Percentiles rank a stretch among this genome's conserved stretches.
Conservation (phyloP, 1,284 basidiomycete species). For the Leccinum insigne region DNA sequence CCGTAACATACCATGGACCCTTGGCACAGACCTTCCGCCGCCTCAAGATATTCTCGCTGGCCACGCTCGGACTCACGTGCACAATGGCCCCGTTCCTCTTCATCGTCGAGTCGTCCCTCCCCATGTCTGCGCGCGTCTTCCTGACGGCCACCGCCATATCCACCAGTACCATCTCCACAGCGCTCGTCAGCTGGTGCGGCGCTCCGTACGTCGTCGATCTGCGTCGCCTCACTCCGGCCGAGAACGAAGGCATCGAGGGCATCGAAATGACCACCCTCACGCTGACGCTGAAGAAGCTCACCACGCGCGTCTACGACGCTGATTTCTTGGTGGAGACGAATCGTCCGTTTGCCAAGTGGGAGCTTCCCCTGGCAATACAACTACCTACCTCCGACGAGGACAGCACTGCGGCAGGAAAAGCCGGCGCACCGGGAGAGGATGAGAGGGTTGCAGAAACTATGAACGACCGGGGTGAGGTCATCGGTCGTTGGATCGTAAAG, state of each 20-base stretch:
- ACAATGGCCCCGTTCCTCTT: constrained; percentile 80
- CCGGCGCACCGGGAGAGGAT: constrained; percentile 49
- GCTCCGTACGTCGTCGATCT: constrained; percentile 54
- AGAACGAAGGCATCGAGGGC: constrained; percentile 46
- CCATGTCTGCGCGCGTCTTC: constrained; percentile 65
- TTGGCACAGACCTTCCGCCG: constrained; percentile 70
- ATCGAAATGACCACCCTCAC: constrained; percentile 74
- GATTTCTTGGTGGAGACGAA: constrained; percentile 68
- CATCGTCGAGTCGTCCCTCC: constrained; percentile 75
- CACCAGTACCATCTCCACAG: constrained; percentile 72
- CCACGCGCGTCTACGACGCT: constrained; percentile 73
- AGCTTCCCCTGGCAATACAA: constrained; percentile 59
- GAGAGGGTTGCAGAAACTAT: constrained; percentile 79
- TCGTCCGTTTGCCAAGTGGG: constrained; percentile 82
- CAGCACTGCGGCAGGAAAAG: constrained; percentile 31
- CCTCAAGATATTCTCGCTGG: constrained; percentile 83
- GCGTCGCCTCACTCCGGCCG: constrained; percentile 40
- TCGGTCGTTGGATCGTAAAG: constrained; percentile 78
- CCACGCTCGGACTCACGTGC: constrained; percentile 72
- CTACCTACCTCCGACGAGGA: constrained; percentile 43
- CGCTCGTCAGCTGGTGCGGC: constrained; percentile 72
- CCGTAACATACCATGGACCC: constrained; percentile 59
- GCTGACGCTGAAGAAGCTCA: constrained; percentile 57
- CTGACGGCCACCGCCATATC: constrained; percentile 70
- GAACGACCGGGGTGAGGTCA: constrained; percentile 58